Evolutionary conservation across 2,329 filamentous ascomycete species (phyloP).

Genomic region (Aphanoascus verrucosus): DNA sequence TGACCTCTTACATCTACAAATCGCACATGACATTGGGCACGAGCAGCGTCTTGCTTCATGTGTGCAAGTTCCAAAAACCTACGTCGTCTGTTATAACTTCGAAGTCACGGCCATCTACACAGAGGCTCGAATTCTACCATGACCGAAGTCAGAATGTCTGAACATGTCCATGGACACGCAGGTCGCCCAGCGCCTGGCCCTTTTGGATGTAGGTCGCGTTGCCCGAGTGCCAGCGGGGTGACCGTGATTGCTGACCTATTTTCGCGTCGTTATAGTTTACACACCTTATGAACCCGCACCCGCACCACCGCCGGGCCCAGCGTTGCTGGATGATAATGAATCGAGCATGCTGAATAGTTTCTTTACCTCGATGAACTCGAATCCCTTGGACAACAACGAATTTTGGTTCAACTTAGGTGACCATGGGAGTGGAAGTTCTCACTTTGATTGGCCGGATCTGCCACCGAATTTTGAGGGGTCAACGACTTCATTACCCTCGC

Average conservation of each 20-base stretch:
- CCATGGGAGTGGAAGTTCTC: slow-evolving; percentile 4
- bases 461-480: slow-evolving; percentile 58
- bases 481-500: slow-evolving; percentile 48
- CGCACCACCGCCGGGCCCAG: slow-evolving; percentile 53
- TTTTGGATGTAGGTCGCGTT: slow-evolving; percentile 50
- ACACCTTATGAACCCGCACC: slow-evolving; percentile 42
- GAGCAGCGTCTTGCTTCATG: background rate
- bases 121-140: background rate
- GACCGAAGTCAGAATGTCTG: slow-evolving; percentile 28
- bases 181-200: slow-evolving; percentile 44
- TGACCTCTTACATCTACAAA: background rate
- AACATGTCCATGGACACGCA: slow-evolving; percentile 35
- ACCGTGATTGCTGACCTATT: slow-evolving; percentile 15
- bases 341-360: slow-evolving; percentile 46
- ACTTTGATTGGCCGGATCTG: slow-evolving; percentile 40
- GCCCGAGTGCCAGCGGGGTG: background rate
- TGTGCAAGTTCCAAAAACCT: background rate
- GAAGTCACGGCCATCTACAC: background rate
- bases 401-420: slow-evolving; percentile 26
- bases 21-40: slow-evolving; percentile 5
- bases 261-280: slow-evolving; percentile 17
- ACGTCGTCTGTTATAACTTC: background rate
- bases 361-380: slow-evolving; percentile 34
- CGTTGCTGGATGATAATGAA: slow-evolving; percentile 51
- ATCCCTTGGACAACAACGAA: slow-evolving; percentile 29